phyloP scores from a whole-genome alignment of 2,329 filamentous ascomycete genomes.

The Pseudonectria buxi region DNA sequence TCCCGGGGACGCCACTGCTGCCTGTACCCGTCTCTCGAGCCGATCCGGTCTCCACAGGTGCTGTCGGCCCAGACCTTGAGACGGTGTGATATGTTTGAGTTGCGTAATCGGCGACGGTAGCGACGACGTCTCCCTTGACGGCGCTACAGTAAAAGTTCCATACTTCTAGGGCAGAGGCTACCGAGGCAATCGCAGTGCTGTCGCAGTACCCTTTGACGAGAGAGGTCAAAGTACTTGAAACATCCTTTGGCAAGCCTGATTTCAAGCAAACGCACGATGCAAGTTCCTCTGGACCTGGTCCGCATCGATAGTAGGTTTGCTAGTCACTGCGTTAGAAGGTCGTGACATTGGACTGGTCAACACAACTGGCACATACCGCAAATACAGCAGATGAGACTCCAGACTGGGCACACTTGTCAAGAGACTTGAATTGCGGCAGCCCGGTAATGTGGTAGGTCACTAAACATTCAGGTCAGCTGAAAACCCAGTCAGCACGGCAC shows the following conservation, averaged over 20 bases:
- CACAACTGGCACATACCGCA: constrained; percentile 24
- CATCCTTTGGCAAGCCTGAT: constrained; percentile 35
- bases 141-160: constrained; percentile 45
- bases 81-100: constrained; percentile 10
- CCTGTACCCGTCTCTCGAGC: constrained; percentile 6
- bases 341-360: constrained; percentile 8
- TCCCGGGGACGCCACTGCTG: neutral
- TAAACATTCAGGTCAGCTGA: constrained; percentile 12
- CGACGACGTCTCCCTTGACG: constrained; percentile 34
- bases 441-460: constrained; percentile 51
- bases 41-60: constrained; percentile 6
- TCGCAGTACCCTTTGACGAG: constrained; percentile 38
- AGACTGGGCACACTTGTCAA: constrained; percentile 38
- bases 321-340: constrained; percentile 4
- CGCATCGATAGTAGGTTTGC: constrained; percentile 35
- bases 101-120: constrained; percentile 34
- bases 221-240: constrained; percentile 39
- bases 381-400: constrained; percentile 38
- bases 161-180: constrained; percentile 40
- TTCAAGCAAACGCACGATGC: constrained; percentile 49
- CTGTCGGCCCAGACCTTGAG: constrained; percentile 10
- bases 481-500: too few relatives aligned
- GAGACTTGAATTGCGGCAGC: constrained; percentile 37
- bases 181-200: constrained; percentile 35
- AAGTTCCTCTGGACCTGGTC: constrained; percentile 39